Conservation (phyloP, 352 stramenopile species). For the Globisporangium sylvaticum region DNA sequence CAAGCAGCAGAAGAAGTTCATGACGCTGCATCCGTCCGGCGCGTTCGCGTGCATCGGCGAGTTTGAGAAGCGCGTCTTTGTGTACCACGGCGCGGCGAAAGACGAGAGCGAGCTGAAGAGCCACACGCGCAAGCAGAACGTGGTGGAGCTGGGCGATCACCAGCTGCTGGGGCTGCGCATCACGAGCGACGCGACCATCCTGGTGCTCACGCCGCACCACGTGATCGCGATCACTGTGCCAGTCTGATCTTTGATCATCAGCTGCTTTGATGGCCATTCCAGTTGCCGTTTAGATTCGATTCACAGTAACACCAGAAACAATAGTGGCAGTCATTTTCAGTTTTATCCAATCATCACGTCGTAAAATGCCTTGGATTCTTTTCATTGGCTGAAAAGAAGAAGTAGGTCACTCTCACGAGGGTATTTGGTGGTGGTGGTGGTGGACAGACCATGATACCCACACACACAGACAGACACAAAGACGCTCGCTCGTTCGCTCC, state of each 20-base stretch:
- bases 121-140: slow-evolving; percentile 62
- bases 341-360: background rate
- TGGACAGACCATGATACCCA: slow-evolving; percentile 11
- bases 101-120: slow-evolving; percentile 24
- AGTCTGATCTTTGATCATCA: background rate
- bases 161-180: slow-evolving; percentile 58
- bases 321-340: background rate
- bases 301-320: background rate
- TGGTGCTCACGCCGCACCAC: slow-evolving; percentile 53
- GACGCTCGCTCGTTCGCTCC: slow-evolving; percentile 20
- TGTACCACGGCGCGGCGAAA: slow-evolving; percentile 48
- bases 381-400: slow-evolving; percentile 1
- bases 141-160: slow-evolving; percentile 67
- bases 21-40: slow-evolving; percentile 47
- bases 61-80: slow-evolving; percentile 71
- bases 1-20: slow-evolving; percentile 86
- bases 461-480: slow-evolving; percentile 4
- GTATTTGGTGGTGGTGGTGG: slow-evolving; percentile 22
- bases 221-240: slow-evolving; percentile 33
- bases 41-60: slow-evolving; percentile 73
- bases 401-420: slow-evolving; percentile 20
- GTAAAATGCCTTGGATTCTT: background rate
- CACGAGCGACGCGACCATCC: slow-evolving; percentile 32
- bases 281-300: background rate
- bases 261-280: background rate